Evolutionary conservation across 1,139 yeast species (phyloP).

Genomic region (Candida labiduridarum): DNA sequence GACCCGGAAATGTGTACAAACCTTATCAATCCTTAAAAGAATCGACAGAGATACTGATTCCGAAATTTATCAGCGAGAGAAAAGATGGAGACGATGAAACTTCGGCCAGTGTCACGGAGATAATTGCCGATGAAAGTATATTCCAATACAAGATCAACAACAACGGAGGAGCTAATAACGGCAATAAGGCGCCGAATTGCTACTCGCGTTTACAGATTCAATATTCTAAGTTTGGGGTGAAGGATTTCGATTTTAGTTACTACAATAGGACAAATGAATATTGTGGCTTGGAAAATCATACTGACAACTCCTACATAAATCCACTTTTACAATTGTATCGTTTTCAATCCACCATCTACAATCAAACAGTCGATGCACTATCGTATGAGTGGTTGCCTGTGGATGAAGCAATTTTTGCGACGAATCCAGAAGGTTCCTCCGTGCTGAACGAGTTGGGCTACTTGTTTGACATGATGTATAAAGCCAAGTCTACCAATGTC

Average conservation of each 20-base stretch:
- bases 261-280: conserved; percentile 68
- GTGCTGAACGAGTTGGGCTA: conserved; percentile 83
- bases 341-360: conserved; percentile 72
- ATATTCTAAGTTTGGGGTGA: conserved; percentile 89
- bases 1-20: conserved; percentile 50
- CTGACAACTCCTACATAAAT: conserved; percentile 80
- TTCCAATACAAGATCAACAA: conserved; percentile 28
- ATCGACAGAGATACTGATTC: conserved; percentile 32
- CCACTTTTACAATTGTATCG: conserved; percentile 81
- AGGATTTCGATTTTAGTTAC: conserved; percentile 87
- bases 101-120: conserved; percentile 9
- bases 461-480: conserved; percentile 85
- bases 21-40: conserved; percentile 48
- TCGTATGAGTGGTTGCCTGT: conserved; percentile 61
- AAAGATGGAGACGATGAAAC: conserved; percentile 15
- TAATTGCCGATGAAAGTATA: conserved; percentile 23
- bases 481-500: conserved; percentile 71
- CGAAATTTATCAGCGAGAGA: conserved; percentile 76
- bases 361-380: conserved; percentile 58
- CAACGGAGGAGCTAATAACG: conserved; percentile 10
- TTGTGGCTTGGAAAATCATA: conserved; percentile 89
- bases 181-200: conserved; percentile 60
- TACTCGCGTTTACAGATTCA: conserved; percentile 76
- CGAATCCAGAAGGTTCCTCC: conserved; percentile 50
- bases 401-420: conserved; percentile 29